Base-by-base conservation (phyloP, 306 rosid genomes). In the Benincasa hispida region DNA sequence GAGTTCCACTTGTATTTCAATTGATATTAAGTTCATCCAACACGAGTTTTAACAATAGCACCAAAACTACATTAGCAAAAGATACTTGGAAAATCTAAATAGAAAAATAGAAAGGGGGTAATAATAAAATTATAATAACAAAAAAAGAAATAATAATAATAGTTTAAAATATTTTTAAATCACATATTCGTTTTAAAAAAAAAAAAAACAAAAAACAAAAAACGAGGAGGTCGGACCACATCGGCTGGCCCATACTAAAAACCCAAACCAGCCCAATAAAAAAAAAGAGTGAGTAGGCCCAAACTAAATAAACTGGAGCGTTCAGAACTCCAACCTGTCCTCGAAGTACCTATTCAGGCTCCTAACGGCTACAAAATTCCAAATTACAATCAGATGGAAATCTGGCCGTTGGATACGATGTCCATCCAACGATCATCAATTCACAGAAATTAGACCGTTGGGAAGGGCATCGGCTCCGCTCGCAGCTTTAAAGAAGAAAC, bases 311-410 rank as follows among this genome's bases (percentile, higher is more conserved):
- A 50, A 51, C 32, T 39, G 60, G 60, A 72, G 61, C 76, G 60
- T 50, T 45, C 48, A 50, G n/a, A n/a, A 53, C 62, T 74, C 21
- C 50, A 74, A 21, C 50, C 45, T 28, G 28, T n/a, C 75, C 22
- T 25, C 35, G 8, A 67, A 67, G 54, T 39, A 27, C 72, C 72
- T n/a, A 65, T 37, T 68, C 55, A 54, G 77, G 77, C 78, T 75
- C 78, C 51, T 35, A 82, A 85, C 86, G 86, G 88, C 84, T 85
- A 85, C 51, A 82, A 74, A 85, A 77, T 75, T 80, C 82, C 76
- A 55, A 80, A 66, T 19, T 18, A 11, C 48, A 10, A 24, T 69
- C 22, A 76, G 10, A 32, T 25, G 59, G 10, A 18, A 74, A 45
- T 8, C 18, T 70, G 17, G 39, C 86, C 84, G 86, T 80, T 79